Evolutionary conservation across 2,329 filamentous ascomycete genomes (phyloP).

Genomic region (Fusarium equiseti): DNA sequence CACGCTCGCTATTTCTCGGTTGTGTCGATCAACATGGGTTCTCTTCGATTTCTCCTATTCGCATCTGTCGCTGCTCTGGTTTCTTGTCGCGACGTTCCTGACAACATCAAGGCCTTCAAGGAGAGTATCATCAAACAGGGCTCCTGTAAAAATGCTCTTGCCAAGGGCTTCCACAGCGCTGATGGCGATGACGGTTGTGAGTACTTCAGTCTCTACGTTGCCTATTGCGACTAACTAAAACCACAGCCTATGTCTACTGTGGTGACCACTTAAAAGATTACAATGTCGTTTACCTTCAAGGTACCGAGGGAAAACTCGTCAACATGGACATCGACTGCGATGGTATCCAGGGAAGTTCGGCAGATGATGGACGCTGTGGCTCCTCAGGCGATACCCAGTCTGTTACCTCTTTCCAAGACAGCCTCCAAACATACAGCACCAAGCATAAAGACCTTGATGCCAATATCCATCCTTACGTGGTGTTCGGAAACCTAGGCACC

Average conservation of each 20-base stretch:
- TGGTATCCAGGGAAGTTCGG: slow-evolving; percentile 57
- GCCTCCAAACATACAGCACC: slow-evolving; percentile 53
- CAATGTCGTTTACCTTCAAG: slow-evolving; percentile 63
- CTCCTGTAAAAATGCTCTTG: slow-evolving; percentile 55
- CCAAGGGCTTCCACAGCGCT: slow-evolving; percentile 57
- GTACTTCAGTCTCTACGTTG: background rate
- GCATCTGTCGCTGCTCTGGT: slow-evolving; percentile 44
- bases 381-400: slow-evolving; percentile 59
- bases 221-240: background rate
- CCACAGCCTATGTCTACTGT: slow-evolving; percentile 58
- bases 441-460: slow-evolving; percentile 60
- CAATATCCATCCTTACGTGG: slow-evolving; percentile 65
- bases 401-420: slow-evolving; percentile 61
- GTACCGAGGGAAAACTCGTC: slow-evolving; percentile 55
- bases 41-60: slow-evolving; percentile 40
- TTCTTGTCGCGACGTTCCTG: slow-evolving; percentile 53
- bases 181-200: slow-evolving; percentile 54
- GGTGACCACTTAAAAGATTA: slow-evolving; percentile 57
- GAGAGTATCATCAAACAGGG: slow-evolving; percentile 54
- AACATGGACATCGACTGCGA: slow-evolving; percentile 73
- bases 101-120: slow-evolving; percentile 57
- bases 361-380: slow-evolving; percentile 60
- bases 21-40: slow-evolving; percentile 26
- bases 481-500: slow-evolving; percentile 62
- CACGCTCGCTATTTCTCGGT: slow-evolving; percentile 22